Evolutionary conservation across 495 filamentous ascomycete genomes (phyloP).

Genomic region (Penicillium malachiteum): DNA sequence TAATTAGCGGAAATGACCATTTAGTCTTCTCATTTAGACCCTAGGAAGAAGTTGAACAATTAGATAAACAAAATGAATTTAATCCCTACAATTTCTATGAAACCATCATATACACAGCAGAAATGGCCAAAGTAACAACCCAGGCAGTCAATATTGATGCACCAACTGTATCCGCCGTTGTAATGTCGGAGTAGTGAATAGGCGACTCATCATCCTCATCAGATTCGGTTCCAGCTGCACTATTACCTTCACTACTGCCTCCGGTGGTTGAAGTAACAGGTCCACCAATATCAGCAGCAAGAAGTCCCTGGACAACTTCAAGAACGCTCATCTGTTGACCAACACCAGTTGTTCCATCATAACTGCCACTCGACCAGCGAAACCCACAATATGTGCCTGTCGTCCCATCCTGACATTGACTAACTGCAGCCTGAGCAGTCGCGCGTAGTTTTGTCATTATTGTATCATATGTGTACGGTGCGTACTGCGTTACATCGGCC

Average conservation of each 20-base stretch:
- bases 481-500: slow-evolving; percentile 36
- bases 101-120: slow-evolving; percentile 16
- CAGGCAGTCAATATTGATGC: slow-evolving; percentile 7
- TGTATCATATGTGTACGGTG: slow-evolving; percentile 32
- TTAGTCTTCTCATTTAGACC: no score
- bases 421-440: slow-evolving; percentile 38
- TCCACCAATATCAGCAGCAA: slow-evolving; percentile 3
- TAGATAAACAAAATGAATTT: no score
- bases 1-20: no score
- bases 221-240: slow-evolving; percentile 11
- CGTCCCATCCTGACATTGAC: slow-evolving; percentile 34
- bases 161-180: slow-evolving; percentile 5
- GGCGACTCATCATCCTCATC: slow-evolving; percentile 4
- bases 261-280: slow-evolving; percentile 13
- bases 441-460: slow-evolving; percentile 27
- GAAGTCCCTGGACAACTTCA: slow-evolving; percentile 56
- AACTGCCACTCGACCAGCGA: slow-evolving; percentile 30
- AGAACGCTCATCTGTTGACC: slow-evolving; percentile 73
- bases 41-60: no score
- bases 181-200: slow-evolving; percentile 1
- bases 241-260: slow-evolving; percentile 14
- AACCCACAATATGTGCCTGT: slow-evolving; percentile 19
- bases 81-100: not conserved
- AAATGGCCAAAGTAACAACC: slow-evolving; percentile 4
- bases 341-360: slow-evolving; percentile 34